These are phyloP conservation scores for Globisporangium camurandrum DNA, from an alignment of 352 stramenopile genomes.

Conservation along the genomic window DNA sequence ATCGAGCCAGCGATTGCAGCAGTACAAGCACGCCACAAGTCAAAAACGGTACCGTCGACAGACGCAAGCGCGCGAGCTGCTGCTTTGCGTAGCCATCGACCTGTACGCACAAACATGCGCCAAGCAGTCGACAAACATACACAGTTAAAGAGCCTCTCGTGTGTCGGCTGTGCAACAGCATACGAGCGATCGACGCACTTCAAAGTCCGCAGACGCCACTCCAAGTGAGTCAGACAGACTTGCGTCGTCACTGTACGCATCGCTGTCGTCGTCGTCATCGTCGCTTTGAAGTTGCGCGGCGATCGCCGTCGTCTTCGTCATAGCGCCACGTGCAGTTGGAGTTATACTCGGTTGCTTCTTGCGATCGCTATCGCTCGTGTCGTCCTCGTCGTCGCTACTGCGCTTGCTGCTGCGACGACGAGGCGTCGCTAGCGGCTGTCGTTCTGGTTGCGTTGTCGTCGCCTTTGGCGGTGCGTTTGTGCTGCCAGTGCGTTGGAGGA, in stretches of 20 bases:
- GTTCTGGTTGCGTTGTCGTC: slow-evolving; percentile 10
- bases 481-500: slow-evolving; percentile 72
- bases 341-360: slow-evolving; percentile 8
- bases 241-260: slow-evolving; percentile 18
- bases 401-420: neutral
- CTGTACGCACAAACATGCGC: slow-evolving; percentile 12
- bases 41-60: slow-evolving; percentile 36
- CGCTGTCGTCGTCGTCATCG: neutral
- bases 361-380: slow-evolving; percentile 2
- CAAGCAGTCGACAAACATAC: neutral
- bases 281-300: slow-evolving; percentile 12
- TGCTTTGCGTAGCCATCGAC: slow-evolving; percentile 39
- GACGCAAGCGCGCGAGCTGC: slow-evolving; percentile 29
- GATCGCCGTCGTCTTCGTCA: slow-evolving; percentile 2
- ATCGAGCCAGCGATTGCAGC: neutral
- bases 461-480: slow-evolving; percentile 17
- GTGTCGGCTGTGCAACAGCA: no score
- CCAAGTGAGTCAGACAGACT: slow-evolving; percentile 66
- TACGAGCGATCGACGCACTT: slow-evolving; percentile 22
- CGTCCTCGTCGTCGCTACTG: neutral
- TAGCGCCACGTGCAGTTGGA: no score
- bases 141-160: neutral
- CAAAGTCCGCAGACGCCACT: slow-evolving; percentile 73
- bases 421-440: neutral
- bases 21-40: neutral